Base-by-base conservation (phyloP, 2,329 filamentous ascomycete genomes). In the Fonsecaea pugnacius region DNA sequence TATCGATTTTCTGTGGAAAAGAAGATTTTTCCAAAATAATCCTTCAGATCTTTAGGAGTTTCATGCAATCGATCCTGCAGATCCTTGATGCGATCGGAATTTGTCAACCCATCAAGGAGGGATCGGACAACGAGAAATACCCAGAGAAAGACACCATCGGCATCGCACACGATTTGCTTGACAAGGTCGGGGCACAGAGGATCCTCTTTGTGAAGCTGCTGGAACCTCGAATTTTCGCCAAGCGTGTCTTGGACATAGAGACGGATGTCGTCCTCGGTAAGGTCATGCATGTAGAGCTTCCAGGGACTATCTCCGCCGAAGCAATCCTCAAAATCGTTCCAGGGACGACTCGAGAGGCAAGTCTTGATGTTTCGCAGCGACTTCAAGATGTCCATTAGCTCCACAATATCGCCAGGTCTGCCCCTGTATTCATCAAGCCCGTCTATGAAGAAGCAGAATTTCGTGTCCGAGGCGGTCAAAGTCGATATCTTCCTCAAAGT, bases 371-470 rank as follows among this genome's bases (percentile, higher is more conserved):
- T 51, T 24, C 48, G 53, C 24, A n/a, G 30, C 1, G 54, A 43
- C 24, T 10, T 54, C 14, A 30, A 30, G 35, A 30, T 43, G 9
- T 58, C 30, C 10, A 63, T n/a, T 14, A 48, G 27, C 16, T 40
- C 14, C 12, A 54, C 24, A 21, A 63, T 43, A 10, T 63, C 60
- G 30, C 30, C 43, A 40, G 48, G 53, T 24, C 58, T 43, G n/a
- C 60, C 60, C 7, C 58, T 53, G 38, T 58, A 63, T 40, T 63
- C 60, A 32, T 63, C 60, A 27, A 63, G 35, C 16, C 60, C 60
- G 32, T 63, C 60, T 27, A 63, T 35, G 40, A 63, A 63, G 43
- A 63, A 50, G 27, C 50, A 40, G 32, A 63, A n/a, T 43, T 58
- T 58, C 35, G 52, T 48, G 30, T 43, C 9, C 4, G 7, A 38